phyloP scores from a whole-genome alignment of 306 rosid species.

The Parietaria judaica region DNA sequence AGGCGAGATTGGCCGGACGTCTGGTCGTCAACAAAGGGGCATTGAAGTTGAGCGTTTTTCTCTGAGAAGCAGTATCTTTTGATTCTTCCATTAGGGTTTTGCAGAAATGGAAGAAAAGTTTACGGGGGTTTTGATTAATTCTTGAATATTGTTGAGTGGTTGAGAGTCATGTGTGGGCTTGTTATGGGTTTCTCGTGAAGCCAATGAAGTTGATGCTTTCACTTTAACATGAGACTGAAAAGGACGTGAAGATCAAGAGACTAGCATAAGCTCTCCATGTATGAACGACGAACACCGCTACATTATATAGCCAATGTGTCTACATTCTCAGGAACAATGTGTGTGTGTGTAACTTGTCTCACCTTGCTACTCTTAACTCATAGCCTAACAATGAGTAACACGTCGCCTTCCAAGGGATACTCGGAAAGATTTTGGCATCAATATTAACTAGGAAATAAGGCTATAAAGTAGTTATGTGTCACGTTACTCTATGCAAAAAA shows the following conservation, averaged over 20 bases:
- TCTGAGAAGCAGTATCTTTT: slow-evolving; percentile 17
- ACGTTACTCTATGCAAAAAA: too few species aligned
- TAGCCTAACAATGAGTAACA: neutral
- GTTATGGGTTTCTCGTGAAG: slow-evolving; percentile 37
- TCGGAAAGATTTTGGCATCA: neutral
- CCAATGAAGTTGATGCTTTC: slow-evolving; percentile 22
- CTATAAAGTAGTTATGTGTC: too few species aligned
- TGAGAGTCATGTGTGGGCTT: too few species aligned
- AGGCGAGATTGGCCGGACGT: slow-evolving; percentile 20
- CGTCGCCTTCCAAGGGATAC: too few species aligned
- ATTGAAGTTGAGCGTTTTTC: slow-evolving; percentile 52
- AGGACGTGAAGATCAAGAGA: neutral
- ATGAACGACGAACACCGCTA: neutral
- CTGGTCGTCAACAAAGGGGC: slow-evolving; percentile 67
- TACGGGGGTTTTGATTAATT: too few species aligned
- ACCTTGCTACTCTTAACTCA: slow-evolving; percentile 2
- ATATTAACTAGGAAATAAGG: neutral
- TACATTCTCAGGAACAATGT: neutral
- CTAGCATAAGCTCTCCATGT: neutral
- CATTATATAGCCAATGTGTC: neutral
- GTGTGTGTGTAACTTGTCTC: neutral
- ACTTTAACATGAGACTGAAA: slow-evolving; percentile 33
- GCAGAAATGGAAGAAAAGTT: neutral
- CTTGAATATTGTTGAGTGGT: too few species aligned
- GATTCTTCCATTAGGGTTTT: slow-evolving; percentile 7